Base-by-base conservation (phyloP, 1,284 basidiomycete genomes). In the Ustilago nuda region DNA sequence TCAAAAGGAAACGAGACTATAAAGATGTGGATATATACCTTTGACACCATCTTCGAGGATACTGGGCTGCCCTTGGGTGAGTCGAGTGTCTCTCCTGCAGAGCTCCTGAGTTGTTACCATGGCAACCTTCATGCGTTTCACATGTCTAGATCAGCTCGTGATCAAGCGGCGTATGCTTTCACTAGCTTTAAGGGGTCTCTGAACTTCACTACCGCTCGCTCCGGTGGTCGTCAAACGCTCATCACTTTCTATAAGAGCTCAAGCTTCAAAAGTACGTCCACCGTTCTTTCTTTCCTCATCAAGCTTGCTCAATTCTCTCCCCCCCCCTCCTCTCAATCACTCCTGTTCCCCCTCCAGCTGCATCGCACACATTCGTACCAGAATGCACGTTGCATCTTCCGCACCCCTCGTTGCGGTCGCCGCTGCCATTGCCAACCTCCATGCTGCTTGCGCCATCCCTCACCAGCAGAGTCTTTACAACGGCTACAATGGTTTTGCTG, bases 381-480 rank as follows among this genome's bases (percentile, higher is more conserved):
- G 35, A 0, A 71, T 71, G 68, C 68, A 62, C 51, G 51, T 72
- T 35, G 56, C 39, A 55, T 55, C 63, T 36, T 36, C 63, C 19
- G 45, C 56, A 3, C 62, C 69, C 17, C 56, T 62, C 36, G 60
- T 72, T 4, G 60, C 53, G 13, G 59, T 59, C 7, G 63, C 63
- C 19, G 64, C 69, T 19, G 64, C 64, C 30, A 50, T 64, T 11
- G 65, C 70, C 52, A 66, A 60, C 56, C 48, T 64, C 27, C 61
- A 57, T 9, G 37, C 45, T 19, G 68, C 56, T 19, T 62, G 56
- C 3, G 74, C 62, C 13, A 33, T 72, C 1, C 74, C 74, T 32
- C 69, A 72, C 54, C 66, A 72, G 60, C 69, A 72, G 55, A 55
- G 46, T 39, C 68, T 76, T 1, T 76, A 72, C 61, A 66, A 76